Percentiles rank a stretch among this genome's conserved stretches.
Evolutionary conservation across 2,329 filamentous ascomycete genomes (phyloP).

Genomic region (Trichoderma sp.): DNA sequence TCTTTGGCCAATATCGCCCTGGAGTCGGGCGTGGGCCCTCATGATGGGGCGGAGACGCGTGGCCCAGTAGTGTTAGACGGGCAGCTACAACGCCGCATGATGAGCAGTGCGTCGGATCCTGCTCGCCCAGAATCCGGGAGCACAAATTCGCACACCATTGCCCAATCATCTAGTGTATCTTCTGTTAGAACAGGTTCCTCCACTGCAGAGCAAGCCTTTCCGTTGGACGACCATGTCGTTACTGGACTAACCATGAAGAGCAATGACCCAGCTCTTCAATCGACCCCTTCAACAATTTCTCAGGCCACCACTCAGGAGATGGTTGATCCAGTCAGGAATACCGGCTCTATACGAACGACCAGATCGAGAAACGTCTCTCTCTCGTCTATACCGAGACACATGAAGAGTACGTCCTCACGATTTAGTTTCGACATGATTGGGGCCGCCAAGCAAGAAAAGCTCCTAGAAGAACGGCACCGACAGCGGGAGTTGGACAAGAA

Average conservation of each 20-base stretch:
- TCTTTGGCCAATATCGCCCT: conserved; percentile 21
- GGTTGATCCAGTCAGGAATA: conserved; percentile 23
- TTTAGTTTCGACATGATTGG: conserved; percentile 82
- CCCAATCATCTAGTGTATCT: conserved; percentile 28
- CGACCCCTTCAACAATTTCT: conserved; percentile 24
- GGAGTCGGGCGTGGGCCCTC: conserved; percentile 19
- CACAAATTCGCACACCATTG: conserved; percentile 28
- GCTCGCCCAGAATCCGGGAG: conserved; percentile 26
- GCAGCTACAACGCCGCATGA: conserved; percentile 20
- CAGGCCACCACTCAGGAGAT: conserved; percentile 24
- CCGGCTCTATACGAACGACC: conserved; percentile 31
- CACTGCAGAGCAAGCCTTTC: conserved; percentile 14
- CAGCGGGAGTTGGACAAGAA: conserved; percentile 63
- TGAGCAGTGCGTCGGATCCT: conserved; percentile 34
- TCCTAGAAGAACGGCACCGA: conserved; percentile 70
- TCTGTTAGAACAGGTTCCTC: conserved; percentile 25
- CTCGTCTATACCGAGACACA: conserved; percentile 57
- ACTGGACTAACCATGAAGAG: conserved; percentile 43
- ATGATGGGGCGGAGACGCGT: not conserved
- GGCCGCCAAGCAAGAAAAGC: conserved; percentile 63
- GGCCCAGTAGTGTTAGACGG: not conserved
- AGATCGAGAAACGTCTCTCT: conserved; percentile 54
- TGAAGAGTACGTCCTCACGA: conserved; percentile 74
- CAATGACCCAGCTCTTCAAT: conserved; percentile 24
- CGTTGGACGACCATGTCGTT: conserved; percentile 21